Conservation (phyloP, 768 basidiomycete genomes). For the Chiua virens region DNA sequence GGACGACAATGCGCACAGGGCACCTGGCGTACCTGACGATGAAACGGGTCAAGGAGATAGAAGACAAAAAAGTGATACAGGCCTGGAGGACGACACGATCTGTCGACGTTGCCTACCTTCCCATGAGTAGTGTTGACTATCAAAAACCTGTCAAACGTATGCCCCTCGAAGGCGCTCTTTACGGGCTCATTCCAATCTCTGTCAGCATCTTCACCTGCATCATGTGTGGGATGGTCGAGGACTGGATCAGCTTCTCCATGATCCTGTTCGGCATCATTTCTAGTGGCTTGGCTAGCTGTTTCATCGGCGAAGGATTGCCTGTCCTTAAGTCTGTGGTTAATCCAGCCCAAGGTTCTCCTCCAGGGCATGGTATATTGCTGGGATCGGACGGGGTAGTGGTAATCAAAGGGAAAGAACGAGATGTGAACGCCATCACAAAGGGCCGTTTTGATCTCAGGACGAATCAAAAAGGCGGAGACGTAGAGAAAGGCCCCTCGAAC, state of each 20-base stretch:
- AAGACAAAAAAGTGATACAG: neutral
- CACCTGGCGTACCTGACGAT: constrained; percentile 31
- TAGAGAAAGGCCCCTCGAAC: neutral
- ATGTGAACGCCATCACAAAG: constrained; percentile 30
- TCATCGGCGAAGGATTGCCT: constrained; percentile 28
- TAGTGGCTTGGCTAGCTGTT: constrained; percentile 25
- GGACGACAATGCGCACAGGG: constrained; percentile 25
- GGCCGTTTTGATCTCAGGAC: constrained; percentile 26
- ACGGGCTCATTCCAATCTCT: constrained; percentile 23
- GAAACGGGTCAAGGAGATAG: constrained; percentile 6
- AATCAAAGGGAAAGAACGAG: constrained; percentile 27
- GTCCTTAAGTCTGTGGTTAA: constrained; percentile 8
- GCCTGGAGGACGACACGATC: constrained; percentile 11
- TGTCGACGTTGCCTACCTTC: constrained; percentile 18
- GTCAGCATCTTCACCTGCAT: constrained; percentile 25
- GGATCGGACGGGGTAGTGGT: constrained; percentile 22
- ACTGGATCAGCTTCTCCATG: constrained; percentile 33
- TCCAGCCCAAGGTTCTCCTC: constrained; percentile 21
- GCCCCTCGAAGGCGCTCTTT: constrained; percentile 1
- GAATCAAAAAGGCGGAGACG: neutral
- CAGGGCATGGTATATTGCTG: constrained; percentile 30
- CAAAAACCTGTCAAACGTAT: neutral
- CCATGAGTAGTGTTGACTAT: constrained; percentile 11
- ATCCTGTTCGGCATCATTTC: constrained; percentile 34
- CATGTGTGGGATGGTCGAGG: constrained; percentile 20